These are phyloP conservation scores for Laetiporus sulphureus DNA, from an alignment of 1,284 basidiomycete species.

Conservation along the genomic window DNA sequence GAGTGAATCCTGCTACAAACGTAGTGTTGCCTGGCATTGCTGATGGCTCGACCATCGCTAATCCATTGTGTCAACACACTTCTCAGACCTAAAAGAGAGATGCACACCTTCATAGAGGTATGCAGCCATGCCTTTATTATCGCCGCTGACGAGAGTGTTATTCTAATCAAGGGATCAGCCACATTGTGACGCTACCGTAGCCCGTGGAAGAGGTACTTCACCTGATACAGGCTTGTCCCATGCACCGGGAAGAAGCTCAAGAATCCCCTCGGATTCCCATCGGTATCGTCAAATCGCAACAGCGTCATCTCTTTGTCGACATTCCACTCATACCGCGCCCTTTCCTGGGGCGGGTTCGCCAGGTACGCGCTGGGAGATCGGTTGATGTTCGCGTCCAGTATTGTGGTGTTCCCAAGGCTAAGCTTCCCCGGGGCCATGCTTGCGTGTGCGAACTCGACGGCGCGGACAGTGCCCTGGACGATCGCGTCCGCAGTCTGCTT, in stretches of 20 bases:
- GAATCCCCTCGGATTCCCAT: conserved; percentile 55
- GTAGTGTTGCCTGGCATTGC: conserved; percentile 61
- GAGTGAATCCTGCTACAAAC: conserved; percentile 73
- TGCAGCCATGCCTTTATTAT: conserved; percentile 82
- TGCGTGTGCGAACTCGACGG: conserved; percentile 62
- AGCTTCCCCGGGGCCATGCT: conserved; percentile 55
- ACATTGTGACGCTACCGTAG: background rate
- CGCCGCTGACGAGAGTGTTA: conserved; percentile 68
- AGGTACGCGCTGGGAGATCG: conserved; percentile 68
- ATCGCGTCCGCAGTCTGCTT: conserved; percentile 64
- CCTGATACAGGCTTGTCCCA: conserved; percentile 73
- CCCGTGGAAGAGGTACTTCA: conserved; percentile 20
- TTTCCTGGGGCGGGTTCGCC: conserved; percentile 63
- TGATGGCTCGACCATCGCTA: conserved; percentile 56
- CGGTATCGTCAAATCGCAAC: conserved; percentile 53
- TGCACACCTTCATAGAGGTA: conserved; percentile 62
- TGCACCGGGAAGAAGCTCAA: conserved; percentile 78
- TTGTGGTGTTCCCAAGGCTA: conserved; percentile 60
- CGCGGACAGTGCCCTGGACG: conserved; percentile 60
- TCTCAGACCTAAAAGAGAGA: too few species aligned
- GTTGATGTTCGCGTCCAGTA: conserved; percentile 67
- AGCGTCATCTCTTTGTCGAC: conserved; percentile 69
- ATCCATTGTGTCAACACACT: too few species aligned
- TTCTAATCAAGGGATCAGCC: conserved; percentile 37
- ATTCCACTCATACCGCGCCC: conserved; percentile 58